Percentiles rank a stretch among this genome's conserved stretches.
Evolutionary conservation across 2,329 filamentous ascomycete species (phyloP).

Genomic region (Fusarium redolens): DNA sequence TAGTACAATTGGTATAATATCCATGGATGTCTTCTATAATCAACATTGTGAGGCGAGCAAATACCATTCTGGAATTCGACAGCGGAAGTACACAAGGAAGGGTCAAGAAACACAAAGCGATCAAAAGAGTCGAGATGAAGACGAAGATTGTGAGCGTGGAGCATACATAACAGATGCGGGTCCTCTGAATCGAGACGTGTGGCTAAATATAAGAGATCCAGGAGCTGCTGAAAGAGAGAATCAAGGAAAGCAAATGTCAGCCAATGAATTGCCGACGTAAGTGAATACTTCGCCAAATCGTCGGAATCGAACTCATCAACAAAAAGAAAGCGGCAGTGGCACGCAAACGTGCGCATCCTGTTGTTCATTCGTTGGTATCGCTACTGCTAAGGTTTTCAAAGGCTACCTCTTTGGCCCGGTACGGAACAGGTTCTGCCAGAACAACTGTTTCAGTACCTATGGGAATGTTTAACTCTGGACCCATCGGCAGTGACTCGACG

Average conservation of each 20-base stretch:
- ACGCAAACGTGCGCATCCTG: neutral
- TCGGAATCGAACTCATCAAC: neutral
- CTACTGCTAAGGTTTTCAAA: constrained; percentile 4
- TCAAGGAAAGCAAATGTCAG: too few relatives aligned
- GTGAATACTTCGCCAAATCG: neutral
- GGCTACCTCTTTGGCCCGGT: constrained; percentile 36
- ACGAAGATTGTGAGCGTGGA: neutral
- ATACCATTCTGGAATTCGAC: too few relatives aligned
- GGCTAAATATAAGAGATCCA: too few relatives aligned
- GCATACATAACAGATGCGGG: neutral
- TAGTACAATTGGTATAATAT: too few relatives aligned
- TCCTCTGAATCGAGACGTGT: too few relatives aligned
- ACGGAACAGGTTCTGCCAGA: constrained; percentile 73
- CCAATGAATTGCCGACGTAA: neutral
- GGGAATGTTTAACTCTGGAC: constrained; percentile 76
- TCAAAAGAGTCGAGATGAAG: neutral
- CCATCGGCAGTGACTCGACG: constrained; percentile 86
- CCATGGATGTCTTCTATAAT: too few relatives aligned
- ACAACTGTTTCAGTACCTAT: constrained; percentile 86
- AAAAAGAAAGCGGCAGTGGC: too few relatives aligned
- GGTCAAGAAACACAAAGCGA: neutral
- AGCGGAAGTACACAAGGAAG: too few relatives aligned
- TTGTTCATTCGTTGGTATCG: neutral
- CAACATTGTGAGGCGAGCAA: too few relatives aligned
- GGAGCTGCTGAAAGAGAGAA: too few relatives aligned